These are phyloP conservation scores for Mortierella sp. DNA, from an alignment of 371 early-diverging fungal species.

Conservation along the genomic window DNA sequence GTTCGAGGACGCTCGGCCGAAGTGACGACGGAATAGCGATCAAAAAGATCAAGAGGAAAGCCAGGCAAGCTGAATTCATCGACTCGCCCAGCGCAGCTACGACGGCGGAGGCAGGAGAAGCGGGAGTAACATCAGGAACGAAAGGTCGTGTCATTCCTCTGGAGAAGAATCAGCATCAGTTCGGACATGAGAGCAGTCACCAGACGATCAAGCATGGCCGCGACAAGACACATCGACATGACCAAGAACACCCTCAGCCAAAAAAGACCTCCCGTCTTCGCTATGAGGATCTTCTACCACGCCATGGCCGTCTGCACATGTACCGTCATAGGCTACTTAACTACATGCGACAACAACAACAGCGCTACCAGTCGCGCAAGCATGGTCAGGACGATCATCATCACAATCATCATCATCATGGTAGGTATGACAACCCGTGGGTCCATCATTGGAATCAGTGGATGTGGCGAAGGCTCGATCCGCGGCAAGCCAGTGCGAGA, in stretches of 20 bases:
- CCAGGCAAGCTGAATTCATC: slow-evolving; percentile 17
- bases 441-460: slow-evolving; percentile 16
- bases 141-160: slow-evolving; percentile 5
- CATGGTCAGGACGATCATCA: slow-evolving; percentile 1
- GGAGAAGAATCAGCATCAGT: slow-evolving; percentile 1
- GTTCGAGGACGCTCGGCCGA: not conserved
- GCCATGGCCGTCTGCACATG: slow-evolving; percentile 22
- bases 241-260: not conserved
- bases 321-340: slow-evolving; percentile 18
- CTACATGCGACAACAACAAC: slow-evolving; percentile 17
- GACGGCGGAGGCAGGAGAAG: not conserved
- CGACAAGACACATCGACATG: not conserved
- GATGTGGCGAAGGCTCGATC: slow-evolving; percentile 14
- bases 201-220: too few species aligned
- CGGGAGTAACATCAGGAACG: not conserved
- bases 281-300: slow-evolving; percentile 21
- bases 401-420: not conserved
- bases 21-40: not conserved
- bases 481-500: not conserved
- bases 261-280: slow-evolving; percentile 8
- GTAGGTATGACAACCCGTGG: too few species aligned
- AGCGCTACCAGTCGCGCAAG: slow-evolving; percentile 7
- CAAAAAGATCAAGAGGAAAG: slow-evolving; percentile 18
- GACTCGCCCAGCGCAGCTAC: slow-evolving; percentile 6
- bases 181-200: not conserved